Conservation (phyloP, 768 basidiomycete genomes). For the Astraeus odoratus region DNA sequence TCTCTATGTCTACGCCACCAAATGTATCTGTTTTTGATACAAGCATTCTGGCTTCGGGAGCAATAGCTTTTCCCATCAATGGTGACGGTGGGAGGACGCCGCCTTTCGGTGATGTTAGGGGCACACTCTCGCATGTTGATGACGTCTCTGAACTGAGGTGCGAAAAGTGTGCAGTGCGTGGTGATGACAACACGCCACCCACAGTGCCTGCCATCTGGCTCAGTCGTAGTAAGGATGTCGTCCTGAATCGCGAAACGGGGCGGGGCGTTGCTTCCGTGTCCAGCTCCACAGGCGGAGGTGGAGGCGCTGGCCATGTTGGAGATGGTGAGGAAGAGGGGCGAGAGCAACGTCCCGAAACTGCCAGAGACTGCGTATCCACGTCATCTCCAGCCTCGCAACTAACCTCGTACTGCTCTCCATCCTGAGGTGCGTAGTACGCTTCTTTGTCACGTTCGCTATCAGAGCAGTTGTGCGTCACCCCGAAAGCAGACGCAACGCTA, state of each 20-base stretch:
- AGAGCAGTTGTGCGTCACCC: slow-evolving; percentile 1
- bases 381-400: slow-evolving; percentile 4
- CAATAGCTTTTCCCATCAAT: slow-evolving; percentile 8
- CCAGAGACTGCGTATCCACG: slow-evolving; percentile 7
- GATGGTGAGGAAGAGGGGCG: slow-evolving; percentile 12
- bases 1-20: slow-evolving; percentile 23
- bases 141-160: slow-evolving; percentile 31
- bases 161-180: slow-evolving; percentile 40
- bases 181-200: slow-evolving; percentile 31
- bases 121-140: slow-evolving; percentile 21
- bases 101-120: slow-evolving; percentile 20
- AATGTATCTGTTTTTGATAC: slow-evolving; percentile 32
- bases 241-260: slow-evolving; percentile 22
- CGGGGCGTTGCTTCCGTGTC: slow-evolving; percentile 19
- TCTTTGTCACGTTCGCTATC: neutral
- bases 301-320: slow-evolving; percentile 24
- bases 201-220: slow-evolving; percentile 10
- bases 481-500: slow-evolving; percentile 9
- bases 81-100: slow-evolving; percentile 15
- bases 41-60: slow-evolving; percentile 21
- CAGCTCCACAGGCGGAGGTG: slow-evolving; percentile 22
- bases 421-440: slow-evolving; percentile 4
- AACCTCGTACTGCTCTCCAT: slow-evolving; percentile 6
- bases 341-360: slow-evolving; percentile 14
- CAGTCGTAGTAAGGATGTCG: slow-evolving; percentile 23